A percentile compares a stretch with the other conserved stretches of the same genome.
Conservation (phyloP, 768 basidiomycete genomes). For the Coprinopsis cinerea region DNA sequence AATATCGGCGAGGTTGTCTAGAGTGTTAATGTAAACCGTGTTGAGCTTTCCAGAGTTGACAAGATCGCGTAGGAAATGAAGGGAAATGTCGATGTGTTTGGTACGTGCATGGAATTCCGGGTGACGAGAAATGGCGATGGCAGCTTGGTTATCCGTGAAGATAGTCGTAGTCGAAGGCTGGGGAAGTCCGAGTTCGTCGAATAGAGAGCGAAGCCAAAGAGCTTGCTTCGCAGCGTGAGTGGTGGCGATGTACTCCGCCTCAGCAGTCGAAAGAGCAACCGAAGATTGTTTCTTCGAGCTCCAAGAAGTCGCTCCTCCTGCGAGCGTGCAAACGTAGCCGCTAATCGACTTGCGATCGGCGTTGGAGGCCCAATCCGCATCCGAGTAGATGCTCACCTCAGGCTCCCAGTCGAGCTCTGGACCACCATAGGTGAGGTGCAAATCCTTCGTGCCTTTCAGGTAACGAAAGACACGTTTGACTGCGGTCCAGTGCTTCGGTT, state of each 20-base stretch:
- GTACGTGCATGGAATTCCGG: conserved; percentile 14
- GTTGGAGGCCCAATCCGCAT: conserved; percentile 5
- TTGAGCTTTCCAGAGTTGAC: conserved; percentile 5
- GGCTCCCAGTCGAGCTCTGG: not conserved
- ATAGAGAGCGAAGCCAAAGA: conserved; percentile 18
- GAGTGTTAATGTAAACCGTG: conserved; percentile 6
- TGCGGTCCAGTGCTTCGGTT: conserved; percentile 31
- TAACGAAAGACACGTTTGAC: conserved; percentile 34
- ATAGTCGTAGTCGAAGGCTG: conserved; percentile 5
- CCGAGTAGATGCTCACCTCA: not conserved
- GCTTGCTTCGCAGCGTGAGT: conserved; percentile 22
- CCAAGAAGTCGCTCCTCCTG: conserved; percentile 35
- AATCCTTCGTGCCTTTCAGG: conserved; percentile 21
- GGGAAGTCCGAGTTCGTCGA: conserved; percentile 13
- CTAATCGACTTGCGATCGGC: conserved; percentile 8
- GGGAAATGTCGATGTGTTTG: conserved; percentile 14
- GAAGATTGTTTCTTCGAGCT: conserved; percentile 21
- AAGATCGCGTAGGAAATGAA: conserved; percentile 13
- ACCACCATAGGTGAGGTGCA: conserved; percentile 14
- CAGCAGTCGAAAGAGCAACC: conserved; percentile 30
- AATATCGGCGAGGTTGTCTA: conserved; percentile 14
- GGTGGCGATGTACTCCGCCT: conserved; percentile 34
- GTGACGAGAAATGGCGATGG: conserved; percentile 13
- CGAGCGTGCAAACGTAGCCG: conserved; percentile 24
- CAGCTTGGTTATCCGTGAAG: conserved; percentile 15